Evolutionary conservation across 306 rosid genomes (phyloP), one percentile per base, ranked within the genome.

Genomic region (Argentina anserina): DNA sequence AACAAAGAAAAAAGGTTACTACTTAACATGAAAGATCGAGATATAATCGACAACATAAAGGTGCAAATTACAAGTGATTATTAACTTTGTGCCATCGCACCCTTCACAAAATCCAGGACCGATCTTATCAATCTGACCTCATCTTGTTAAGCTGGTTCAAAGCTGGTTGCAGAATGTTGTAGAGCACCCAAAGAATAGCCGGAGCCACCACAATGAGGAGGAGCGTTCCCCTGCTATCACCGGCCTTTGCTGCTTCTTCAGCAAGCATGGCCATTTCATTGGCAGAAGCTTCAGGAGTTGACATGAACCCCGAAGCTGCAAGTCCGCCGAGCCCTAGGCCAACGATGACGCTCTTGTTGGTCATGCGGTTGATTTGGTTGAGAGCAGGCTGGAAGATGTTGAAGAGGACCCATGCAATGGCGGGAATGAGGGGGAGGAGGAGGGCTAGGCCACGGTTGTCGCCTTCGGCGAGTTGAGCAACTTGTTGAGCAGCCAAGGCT

Each of bases 381-480:
- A 93, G 85, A 8, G 97, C 92, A 0, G 96, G 97, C 79, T 91
- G 98, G 42, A 89, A 75, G 65, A 94, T 94, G 89, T 94, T 94
- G 84, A 82, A 94, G 11, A 94, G 84, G 31, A 94, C 98, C 98
- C 98, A 94, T 2, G 83, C 97, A n/a, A 91, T 75, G 46, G 97
- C 96, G 6, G 96, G 97, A 43, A 88, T 42, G 28, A 91, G 21
- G 6, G 97, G 97, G 7, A 94, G 73, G 85, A 91, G 61, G 11
- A 94, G 84, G 0, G 96, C 92, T 3, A 82, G 29, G 1, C 98
- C 98, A 4, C 97, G 88, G 91, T 81, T 93, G 61, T 93, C 98
- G 0, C 96, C 96, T 21, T 83, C 97, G 0, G 97, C 97, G 18
- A 89, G 66, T 41, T 86, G 87, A 0, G 93, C 96, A 10, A 91